Conservation (phyloP, 495 filamentous ascomycete species). For the Clavariopsis aquatica region DNA sequence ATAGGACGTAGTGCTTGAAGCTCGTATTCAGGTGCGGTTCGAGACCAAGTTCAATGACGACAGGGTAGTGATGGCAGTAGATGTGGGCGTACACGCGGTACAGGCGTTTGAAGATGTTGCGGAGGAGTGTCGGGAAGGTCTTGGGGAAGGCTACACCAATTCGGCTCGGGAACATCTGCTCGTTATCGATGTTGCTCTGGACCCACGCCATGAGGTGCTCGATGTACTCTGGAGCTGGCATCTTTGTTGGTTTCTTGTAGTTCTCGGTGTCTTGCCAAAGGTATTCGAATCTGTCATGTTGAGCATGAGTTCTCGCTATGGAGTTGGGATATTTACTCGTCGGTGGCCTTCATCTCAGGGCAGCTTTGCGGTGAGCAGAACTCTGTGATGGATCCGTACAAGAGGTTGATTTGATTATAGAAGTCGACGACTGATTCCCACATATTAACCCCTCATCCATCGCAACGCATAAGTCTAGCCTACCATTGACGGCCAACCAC, state of each 20-base stretch:
- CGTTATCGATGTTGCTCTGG: slow-evolving; percentile 92
- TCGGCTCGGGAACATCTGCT: slow-evolving; percentile 87
- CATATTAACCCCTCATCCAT: neutral
- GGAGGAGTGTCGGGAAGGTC: slow-evolving; percentile 78
- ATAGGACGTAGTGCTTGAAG: slow-evolving; percentile 99
- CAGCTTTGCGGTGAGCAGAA: slow-evolving; percentile 97
- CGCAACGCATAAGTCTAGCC: slow-evolving; percentile 19
- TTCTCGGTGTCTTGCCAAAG: slow-evolving; percentile 95
- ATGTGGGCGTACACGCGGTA: slow-evolving; percentile 99
- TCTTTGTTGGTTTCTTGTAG: slow-evolving; percentile 94
- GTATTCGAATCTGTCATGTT: slow-evolving; percentile 77
- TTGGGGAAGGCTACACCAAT: slow-evolving; percentile 97
- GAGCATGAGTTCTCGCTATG: neutral
- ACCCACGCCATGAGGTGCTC: slow-evolving; percentile 98
- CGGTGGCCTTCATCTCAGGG: slow-evolving; percentile 99
- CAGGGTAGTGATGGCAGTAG: slow-evolving; percentile 99
- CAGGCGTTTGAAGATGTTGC: slow-evolving; percentile 96
- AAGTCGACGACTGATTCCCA: slow-evolving; percentile 83
- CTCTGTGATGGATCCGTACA: slow-evolving; percentile 97
- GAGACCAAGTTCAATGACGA: slow-evolving; percentile 89
- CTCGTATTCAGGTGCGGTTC: slow-evolving; percentile 98
- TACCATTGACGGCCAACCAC: slow-evolving; percentile 96
- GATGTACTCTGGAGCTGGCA: slow-evolving; percentile 95
- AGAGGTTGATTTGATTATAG: slow-evolving; percentile 99
- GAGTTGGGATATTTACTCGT: slow-evolving; percentile 66